A percentile compares a stretch with the other conserved stretches of the same genome.
These are phyloP conservation scores for Neolecta irregularis DNA, from an alignment of 1,139 yeast genomes.

Conservation along the genomic window DNA sequence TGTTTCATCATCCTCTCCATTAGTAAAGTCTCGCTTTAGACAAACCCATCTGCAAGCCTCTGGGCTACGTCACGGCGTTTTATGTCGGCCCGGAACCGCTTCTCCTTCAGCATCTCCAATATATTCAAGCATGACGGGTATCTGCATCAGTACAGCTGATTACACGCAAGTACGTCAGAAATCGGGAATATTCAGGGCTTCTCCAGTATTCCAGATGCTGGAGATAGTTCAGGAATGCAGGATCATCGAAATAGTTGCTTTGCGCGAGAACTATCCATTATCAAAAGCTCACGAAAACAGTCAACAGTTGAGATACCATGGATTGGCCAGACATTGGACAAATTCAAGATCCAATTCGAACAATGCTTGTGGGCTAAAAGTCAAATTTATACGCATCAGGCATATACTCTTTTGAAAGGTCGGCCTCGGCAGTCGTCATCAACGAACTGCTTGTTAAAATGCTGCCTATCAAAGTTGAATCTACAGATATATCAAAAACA, in stretches of 20 bases:
- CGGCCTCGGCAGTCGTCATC: no score
- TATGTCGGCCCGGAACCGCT: background rate
- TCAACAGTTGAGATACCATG: constrained; percentile 44
- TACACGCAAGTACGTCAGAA: constrained; percentile 30
- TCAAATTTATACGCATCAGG: no score
- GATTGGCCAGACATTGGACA: constrained; percentile 67
- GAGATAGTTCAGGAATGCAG: constrained; percentile 46
- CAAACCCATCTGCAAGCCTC: background rate
- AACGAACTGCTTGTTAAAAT: no score
- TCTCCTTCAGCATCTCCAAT: background rate
- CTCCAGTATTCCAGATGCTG: constrained; percentile 64
- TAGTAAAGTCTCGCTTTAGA: no score
- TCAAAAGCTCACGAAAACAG: background rate
- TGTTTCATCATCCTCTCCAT: no score
- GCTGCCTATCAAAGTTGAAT: no score
- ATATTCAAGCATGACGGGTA: constrained; percentile 1
- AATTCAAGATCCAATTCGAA: constrained; percentile 27
- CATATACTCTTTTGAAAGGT: no score
- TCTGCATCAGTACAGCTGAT: background rate
- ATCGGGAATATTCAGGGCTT: constrained; percentile 45
- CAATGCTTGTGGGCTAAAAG: no score
- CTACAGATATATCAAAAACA: no score
- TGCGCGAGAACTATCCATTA: constrained; percentile 43
- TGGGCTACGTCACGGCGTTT: background rate
- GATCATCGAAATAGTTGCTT: constrained; percentile 47